Evolutionary conservation across 2,329 filamentous ascomycete species (phyloP).

Genomic region (Penicillium griseofulvum): DNA sequence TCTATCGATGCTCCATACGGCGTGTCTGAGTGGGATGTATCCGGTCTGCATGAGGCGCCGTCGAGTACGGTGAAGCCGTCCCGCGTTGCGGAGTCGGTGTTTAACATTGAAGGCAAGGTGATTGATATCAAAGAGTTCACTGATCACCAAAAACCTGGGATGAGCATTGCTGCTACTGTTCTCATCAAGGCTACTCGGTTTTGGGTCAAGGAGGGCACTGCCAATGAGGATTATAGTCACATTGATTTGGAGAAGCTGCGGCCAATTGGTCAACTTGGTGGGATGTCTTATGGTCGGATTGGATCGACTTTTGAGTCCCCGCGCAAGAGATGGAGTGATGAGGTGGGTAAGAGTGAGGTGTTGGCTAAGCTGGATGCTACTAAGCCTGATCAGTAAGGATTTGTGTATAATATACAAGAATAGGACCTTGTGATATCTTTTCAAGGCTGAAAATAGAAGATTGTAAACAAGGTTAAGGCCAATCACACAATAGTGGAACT

Average conservation of each 20-base stretch:
- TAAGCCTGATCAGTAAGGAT: background rate
- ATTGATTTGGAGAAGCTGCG: conserved; percentile 73
- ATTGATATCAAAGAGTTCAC: conserved; percentile 72
- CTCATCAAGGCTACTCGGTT: conserved; percentile 79
- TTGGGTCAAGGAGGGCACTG: conserved; percentile 80
- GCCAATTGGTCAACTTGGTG: conserved; percentile 75
- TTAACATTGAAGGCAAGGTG: conserved; percentile 75
- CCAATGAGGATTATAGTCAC: conserved; percentile 70
- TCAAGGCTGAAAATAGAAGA: too few species aligned
- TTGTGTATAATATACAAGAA: background rate
- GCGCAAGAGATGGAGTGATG: conserved; percentile 36
- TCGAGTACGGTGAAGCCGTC: conserved; percentile 64
- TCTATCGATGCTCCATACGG: conserved; percentile 74
- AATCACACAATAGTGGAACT: background rate
- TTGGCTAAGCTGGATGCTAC: conserved; percentile 15
- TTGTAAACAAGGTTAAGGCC: background rate
- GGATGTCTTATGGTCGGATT: conserved; percentile 73
- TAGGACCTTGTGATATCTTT: too few species aligned
- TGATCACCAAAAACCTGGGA: conserved; percentile 64
- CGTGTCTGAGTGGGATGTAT: conserved; percentile 74
- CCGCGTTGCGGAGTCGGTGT: conserved; percentile 76
- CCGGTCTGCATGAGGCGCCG: conserved; percentile 67
- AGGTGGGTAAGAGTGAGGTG: conserved; percentile 18
- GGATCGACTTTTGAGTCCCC: conserved; percentile 68
- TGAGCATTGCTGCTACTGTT: conserved; percentile 68